Evolutionary conservation across 2,329 filamentous ascomycete species (phyloP).

Genomic region (Emergomyces orientalis): DNA sequence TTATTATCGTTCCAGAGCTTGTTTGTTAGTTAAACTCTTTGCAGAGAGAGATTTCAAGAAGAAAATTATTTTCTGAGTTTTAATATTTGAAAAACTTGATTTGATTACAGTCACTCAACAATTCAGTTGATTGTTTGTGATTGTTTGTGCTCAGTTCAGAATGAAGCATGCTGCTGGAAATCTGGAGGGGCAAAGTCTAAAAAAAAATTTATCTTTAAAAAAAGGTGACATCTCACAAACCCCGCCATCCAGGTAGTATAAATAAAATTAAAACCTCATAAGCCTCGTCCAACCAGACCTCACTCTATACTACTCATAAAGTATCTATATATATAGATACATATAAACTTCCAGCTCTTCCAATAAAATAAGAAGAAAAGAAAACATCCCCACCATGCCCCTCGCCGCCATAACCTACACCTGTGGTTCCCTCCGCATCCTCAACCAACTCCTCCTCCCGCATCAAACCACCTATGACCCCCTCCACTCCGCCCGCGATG

Average conservation of each 20-base stretch:
- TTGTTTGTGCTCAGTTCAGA: neutral
- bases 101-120: too few relatives aligned
- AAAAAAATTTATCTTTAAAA: neutral
- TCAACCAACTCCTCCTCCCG: constrained; percentile 55
- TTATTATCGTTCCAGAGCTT: too few relatives aligned
- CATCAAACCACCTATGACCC: constrained; percentile 50
- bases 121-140: too few relatives aligned
- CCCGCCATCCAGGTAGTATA: neutral
- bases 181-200: neutral
- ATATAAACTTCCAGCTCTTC: neutral
- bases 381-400: neutral
- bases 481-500: constrained; percentile 48
- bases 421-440: constrained; percentile 47
- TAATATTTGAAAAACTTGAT: too few relatives aligned
- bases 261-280: neutral
- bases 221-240: neutral
- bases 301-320: neutral
- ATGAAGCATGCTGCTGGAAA: neutral
- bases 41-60: too few relatives aligned
- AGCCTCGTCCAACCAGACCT: neutral
- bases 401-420: constrained; percentile 32
- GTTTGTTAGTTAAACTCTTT: too few relatives aligned
- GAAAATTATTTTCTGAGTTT: too few relatives aligned
- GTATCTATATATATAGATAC: neutral
- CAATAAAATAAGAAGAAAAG: neutral